Base-by-base conservation (phyloP, 192 early-diverging fungal genomes). In the Podila clonocystis region DNA sequence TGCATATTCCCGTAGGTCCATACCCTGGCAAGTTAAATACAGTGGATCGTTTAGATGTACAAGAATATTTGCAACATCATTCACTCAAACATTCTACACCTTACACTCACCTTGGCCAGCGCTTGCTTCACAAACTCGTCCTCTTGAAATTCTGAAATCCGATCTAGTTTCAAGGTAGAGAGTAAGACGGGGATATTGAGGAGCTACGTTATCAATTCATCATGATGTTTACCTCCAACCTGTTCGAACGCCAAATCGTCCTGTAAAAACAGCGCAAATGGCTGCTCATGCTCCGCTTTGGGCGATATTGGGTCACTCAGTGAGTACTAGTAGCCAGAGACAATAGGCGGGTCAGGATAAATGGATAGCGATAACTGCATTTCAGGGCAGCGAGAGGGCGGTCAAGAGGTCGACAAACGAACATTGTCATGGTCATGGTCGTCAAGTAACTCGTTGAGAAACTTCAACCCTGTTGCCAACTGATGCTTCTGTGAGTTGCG, bases 1-100 rank as follows among this genome's bases (percentile, higher is more conserved):
- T 9, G 93, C 92, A 83, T 97, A 95, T 73, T 94, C 91, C 20
- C 94, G 90, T 59, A 99, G 87, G 82, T 97, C 95, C 69, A 95
- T 88, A 34, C 94, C 95, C 82, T 92, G 62, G 30, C 4, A 55
- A 55, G 13, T 15, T 0, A 45, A 45, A 45, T 15, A 45, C 9
- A 17, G 41, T 17, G 41, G 1, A 17, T 15, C 3, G 15, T 45
- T 45, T 45, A 45, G 41, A 15, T 17, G 8, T 2, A 15, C 15
- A 45, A 3, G 41, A 12, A 45, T 17, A 0, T 4, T 45, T 2
- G 15, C 15, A 17, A 1, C 11, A 17, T 15, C 13, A 45, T 15
- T 45, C 2, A 17, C 3, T 45, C 15, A 45, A 45, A 17, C 2
- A 24, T 58, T 58, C 55, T 28, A 60, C 19, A 12, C 2, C 31